Percentiles rank a stretch among this genome's conserved stretches.
Conservation (phyloP, 1,139 yeast genomes). For the Geotrichum fermentans region DNA sequence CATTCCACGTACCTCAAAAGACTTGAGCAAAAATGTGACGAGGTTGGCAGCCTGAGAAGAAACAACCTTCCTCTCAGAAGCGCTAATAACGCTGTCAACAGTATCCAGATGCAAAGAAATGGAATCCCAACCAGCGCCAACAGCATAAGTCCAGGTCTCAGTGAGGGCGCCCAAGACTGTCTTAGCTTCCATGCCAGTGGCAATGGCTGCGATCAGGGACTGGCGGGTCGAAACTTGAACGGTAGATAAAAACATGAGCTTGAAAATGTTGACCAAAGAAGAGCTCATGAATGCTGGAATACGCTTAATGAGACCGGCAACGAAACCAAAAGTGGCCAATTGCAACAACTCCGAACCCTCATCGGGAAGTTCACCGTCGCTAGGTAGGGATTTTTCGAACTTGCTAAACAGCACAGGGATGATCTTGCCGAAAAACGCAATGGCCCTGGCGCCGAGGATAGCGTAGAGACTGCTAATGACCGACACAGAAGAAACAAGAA, state of each 20-base stretch:
- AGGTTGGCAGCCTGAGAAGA: constrained; percentile 64
- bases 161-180: constrained; percentile 59
- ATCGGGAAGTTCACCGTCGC: constrained; percentile 28
- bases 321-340: constrained; percentile 59
- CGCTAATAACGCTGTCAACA: constrained; percentile 60
- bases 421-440: constrained; percentile 80
- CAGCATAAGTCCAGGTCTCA: constrained; percentile 58
- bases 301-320: constrained; percentile 71
- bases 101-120: constrained; percentile 67
- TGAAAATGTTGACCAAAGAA: constrained; percentile 57
- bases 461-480: constrained; percentile 66
- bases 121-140: constrained; percentile 43
- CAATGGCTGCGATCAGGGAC: constrained; percentile 58
- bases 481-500: constrained; percentile 70
- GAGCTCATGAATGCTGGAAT: constrained; percentile 83
- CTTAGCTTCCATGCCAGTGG: constrained; percentile 63
- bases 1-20: constrained; percentile 51
- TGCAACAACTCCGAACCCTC: constrained; percentile 35
- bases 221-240: constrained; percentile 60
- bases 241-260: constrained; percentile 48
- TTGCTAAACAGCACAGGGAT: constrained; percentile 68
- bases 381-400: constrained; percentile 43
- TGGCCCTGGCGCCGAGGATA: constrained; percentile 75
- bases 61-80: constrained; percentile 69
- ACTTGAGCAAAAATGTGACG: constrained; percentile 62